Evolutionary conservation across 2,329 filamentous ascomycete species (phyloP).

Genomic region (Calonectria ilicicola): DNA sequence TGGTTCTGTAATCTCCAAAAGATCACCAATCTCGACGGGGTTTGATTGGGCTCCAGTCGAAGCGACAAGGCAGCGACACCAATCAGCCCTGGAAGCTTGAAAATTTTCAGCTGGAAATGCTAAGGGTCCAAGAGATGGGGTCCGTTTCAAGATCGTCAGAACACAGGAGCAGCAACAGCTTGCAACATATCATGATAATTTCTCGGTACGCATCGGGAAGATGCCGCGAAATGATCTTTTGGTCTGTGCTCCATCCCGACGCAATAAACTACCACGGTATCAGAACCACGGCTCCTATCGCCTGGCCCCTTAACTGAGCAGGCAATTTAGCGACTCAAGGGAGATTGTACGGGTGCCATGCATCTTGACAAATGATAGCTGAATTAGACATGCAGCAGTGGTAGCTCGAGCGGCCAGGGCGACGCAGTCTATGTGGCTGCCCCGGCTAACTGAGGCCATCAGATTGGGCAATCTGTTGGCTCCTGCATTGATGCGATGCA

Average conservation of each 20-base stretch:
- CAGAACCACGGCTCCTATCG: background rate
- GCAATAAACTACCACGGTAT: background rate
- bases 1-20: background rate
- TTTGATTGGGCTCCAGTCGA: background rate
- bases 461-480: constrained; percentile 27
- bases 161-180: background rate
- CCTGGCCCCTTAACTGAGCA: background rate
- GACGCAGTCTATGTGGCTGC: constrained; percentile 9
- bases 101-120: background rate
- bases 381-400: constrained; percentile 2
- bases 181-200: background rate
- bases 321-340: background rate
- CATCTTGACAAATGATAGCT: background rate
- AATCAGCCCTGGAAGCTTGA: background rate
- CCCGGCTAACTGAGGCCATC: constrained; percentile 18
- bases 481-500: constrained; percentile 33
- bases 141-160: constrained; percentile 3
- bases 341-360: constrained; percentile 7
- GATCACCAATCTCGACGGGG: background rate
- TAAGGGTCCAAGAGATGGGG: background rate
- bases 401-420: background rate
- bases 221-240: background rate
- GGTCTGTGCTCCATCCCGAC: background rate
- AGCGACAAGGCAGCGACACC: background rate
- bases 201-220: constrained; percentile 6